Evolutionary conservation across 2,329 filamentous ascomycete genomes (phyloP), one percentile per base, ranked within the genome.

Genomic region (Pestalotiopsis sp.): DNA sequence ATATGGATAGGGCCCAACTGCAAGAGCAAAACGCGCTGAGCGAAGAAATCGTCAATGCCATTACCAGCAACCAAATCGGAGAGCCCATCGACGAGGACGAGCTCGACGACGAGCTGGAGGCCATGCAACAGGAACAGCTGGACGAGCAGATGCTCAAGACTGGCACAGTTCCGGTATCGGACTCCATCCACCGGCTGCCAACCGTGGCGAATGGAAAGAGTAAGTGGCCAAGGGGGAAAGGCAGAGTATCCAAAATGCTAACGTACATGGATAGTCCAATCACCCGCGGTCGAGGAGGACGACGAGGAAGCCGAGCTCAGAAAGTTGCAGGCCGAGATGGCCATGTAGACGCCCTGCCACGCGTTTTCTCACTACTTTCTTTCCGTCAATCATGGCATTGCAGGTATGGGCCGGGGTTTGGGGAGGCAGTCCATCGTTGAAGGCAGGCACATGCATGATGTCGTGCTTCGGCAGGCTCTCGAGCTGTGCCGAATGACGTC

Each of bases 261-360:
- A 59, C 25, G 23, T 11, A 27, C 27, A 59, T 11, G 3, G 14
- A 59, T 27, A 36, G 57, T 14, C 73, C 86, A 88, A 73, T 77
- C 82, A 20, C 79, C 79, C 17, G 82, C 83, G 70, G 79, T 81
- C 73, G 90, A 92, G 78, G 94, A 97, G 80, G 95, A 98, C 80
- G 95, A 98, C 86, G 96, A 98, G 79, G 95, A 98, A 81, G 95
- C 92, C 76, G 95, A 98, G 84, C 85, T 98, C 77, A 90, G 92
- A 81, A 98, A 96, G 83, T 82, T 99, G 74, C 94, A 97, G 80
- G 95, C 94, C 45, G 95, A 98, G 82, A 98, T 98, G 95, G 95
- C 95, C 73, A 97, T 98, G 92, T 97, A 77, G 86, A 70, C 41
- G 57, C 12, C 17, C n/a, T 61, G 39, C 41, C n/a, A 49, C 25